Evolutionary conservation across 345 rosid species (phyloP).

Genomic region (Eucalyptus cloeziana): DNA sequence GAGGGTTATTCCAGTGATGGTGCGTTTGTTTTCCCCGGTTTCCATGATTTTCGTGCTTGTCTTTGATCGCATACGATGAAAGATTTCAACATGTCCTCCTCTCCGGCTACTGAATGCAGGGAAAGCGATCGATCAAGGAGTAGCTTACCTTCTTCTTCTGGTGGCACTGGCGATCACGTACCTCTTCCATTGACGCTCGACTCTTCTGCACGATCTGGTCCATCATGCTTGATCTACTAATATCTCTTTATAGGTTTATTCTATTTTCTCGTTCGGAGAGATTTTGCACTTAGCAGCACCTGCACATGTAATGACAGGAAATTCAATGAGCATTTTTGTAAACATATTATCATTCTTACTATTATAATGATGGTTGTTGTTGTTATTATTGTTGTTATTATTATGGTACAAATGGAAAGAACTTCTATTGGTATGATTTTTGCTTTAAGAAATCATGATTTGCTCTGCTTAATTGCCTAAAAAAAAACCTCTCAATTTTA

Average conservation of each 20-base stretch:
- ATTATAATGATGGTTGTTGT: neutral
- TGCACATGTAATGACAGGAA: neutral
- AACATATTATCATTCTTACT: neutral
- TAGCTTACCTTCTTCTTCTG: constrained; percentile 7
- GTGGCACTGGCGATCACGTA: constrained; percentile 10
- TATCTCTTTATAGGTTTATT: neutral
- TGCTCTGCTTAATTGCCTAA: neutral
- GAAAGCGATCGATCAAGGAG: constrained; percentile 12
- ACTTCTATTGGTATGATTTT: neutral
- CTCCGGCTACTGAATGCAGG: neutral
- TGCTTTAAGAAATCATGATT: neutral
- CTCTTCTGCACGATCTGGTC: neutral
- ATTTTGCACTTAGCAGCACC: neutral
- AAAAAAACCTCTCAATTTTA: too few species aligned
- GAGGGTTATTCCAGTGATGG: neutral
- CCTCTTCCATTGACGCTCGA: neutral
- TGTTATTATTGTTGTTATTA: neutral
- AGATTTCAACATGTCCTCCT: neutral
- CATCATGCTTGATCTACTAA: neutral
- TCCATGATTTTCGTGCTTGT: neutral
- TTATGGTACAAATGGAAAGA: neutral
- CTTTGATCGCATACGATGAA: neutral
- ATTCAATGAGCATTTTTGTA: neutral
- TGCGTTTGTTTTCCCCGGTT: neutral
- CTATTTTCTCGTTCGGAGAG: neutral